Evolutionary conservation across 2,329 filamentous ascomycete genomes (phyloP).

Genomic region (Xylariaceae sp.): DNA sequence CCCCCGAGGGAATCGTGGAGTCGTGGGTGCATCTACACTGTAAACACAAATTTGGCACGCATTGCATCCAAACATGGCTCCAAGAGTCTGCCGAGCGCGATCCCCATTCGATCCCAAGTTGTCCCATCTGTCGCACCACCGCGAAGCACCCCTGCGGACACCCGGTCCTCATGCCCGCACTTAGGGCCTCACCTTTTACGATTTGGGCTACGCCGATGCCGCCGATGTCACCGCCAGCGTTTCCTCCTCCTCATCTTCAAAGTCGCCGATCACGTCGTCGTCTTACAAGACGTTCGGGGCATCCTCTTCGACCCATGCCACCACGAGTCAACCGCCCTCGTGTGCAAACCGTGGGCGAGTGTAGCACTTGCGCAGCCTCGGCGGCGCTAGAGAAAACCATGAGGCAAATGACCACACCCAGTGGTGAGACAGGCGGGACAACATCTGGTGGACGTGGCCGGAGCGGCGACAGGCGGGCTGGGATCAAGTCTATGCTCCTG

Average conservation of each 20-base stretch:
- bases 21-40: conserved; percentile 51
- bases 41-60: conserved; percentile 51
- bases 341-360: conserved; percentile 40
- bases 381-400: conserved; percentile 32
- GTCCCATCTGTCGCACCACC: conserved; percentile 50
- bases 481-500: conserved; percentile 26
- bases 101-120: conserved; percentile 42
- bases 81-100: conserved; percentile 45
- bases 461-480: conserved; percentile 4
- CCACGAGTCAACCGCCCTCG: background rate
- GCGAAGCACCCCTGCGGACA: conserved; percentile 44
- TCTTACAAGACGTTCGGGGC: conserved; percentile 17
- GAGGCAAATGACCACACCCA: conserved; percentile 2
- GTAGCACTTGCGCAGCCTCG: conserved; percentile 36
- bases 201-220: background rate
- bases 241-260: background rate
- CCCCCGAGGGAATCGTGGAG: conserved; percentile 48
- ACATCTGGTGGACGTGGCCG: background rate
- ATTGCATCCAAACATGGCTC: conserved; percentile 54
- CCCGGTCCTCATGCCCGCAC: conserved; percentile 29
- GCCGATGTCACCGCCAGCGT: conserved; percentile 21
- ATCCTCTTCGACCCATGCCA: conserved; percentile 9
- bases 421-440: background rate
- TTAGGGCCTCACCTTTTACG: conserved; percentile 5
- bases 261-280: conserved; percentile 19